Evolutionary conservation across 2,329 filamentous ascomycete genomes (phyloP), one percentile per base, ranked within the genome.

Genomic region (Talaromyces sp.): DNA sequence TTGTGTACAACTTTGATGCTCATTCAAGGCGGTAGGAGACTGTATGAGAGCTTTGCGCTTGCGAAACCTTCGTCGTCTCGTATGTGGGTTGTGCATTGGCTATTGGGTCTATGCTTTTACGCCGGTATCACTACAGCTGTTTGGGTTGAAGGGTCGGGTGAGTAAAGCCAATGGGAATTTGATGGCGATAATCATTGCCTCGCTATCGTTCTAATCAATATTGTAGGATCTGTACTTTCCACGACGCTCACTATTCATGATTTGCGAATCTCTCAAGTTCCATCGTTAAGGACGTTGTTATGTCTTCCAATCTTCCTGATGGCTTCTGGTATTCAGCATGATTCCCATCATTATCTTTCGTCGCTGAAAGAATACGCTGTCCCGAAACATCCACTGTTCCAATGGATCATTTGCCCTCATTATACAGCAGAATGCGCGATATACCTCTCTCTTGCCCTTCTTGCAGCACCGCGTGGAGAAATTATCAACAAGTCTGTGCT

Each of bases 51-150:
- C 65, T 67, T 86, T 41, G 74, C 75, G 41, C 80, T 94, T 57
- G 77, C 81, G 53, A 88, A 83, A 68, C 81, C 85, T 3, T 89
- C 86, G 2, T 80, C 80, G 21, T 89, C 90, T 17, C 83, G 78
- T 57, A 99, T 99, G 93, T 91, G 87, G 84, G 74, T 92, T 62
- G 83, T 86, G 15, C 89, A 96, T 70, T 97, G 91, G 87, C 63
- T 87, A 15, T 71, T 97, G 40, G 94, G 91, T 0, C 73, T 94
- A 52, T 74, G 77, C 9, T 97, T 89, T 73, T 99, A 99, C 73
- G 67, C 86, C 5, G 79, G 79, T 59, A 88, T 89, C 66, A 86
- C 86, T 56, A 69, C 96, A 48, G 83, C 89, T 4, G 78, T 96
- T 35, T 97, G 92, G 92, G 81, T 95, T 60, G 91, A 97, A 72